Base-by-base conservation (phyloP, 2,329 filamentous ascomycete genomes). In the Juglanconis sp. region DNA sequence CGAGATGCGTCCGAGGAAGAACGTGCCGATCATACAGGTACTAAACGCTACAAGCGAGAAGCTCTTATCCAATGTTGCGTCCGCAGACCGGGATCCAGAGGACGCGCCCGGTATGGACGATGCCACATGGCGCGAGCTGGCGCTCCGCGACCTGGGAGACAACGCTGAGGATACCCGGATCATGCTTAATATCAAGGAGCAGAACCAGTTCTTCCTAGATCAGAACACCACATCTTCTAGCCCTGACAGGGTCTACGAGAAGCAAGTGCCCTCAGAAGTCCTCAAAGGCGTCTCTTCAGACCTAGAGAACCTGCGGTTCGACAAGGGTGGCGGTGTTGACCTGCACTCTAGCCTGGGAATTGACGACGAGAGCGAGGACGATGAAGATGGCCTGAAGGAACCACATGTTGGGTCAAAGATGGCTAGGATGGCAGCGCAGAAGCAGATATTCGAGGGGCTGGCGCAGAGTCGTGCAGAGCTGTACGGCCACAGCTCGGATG, bases 31-130 rank as follows among this genome's bases (percentile, higher is more conserved):
- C 63, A 88, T 98, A 65, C 87, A 89, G 63, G 92, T 91, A 0
- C 79, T 99, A 59, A 99, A 99, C 72, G 91, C 84, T 63, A 82
- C 98, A 59, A 96, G 92, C 68, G 92, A 95, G 73, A 97, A 96
- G 75, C 90, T 99, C 71, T 89, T 99, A 83, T 89, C 89, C 52
- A 90, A 93, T 65, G 91, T 96, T 10, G 86, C 89, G 2, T 89
- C 92, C 1, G 86, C 88, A 5, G 92, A 97, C 71, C 76, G 80
- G n/a, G 84, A 88, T 62, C 81, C 84, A 1, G 83, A 87, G 63
- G 82, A 80, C 5, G 84, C 87, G 2, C 84, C 87, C 55, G 87
- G 87, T 2, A 78, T 87, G 68, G 88, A 92, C 62, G 89, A 92
- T 66, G 83, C 87, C 44, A 87, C 88, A 0, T 95, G 88, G 69